Evolutionary conservation across 257 asterid genomes (phyloP).

Genomic region (Gynochthodes officinalis): DNA sequence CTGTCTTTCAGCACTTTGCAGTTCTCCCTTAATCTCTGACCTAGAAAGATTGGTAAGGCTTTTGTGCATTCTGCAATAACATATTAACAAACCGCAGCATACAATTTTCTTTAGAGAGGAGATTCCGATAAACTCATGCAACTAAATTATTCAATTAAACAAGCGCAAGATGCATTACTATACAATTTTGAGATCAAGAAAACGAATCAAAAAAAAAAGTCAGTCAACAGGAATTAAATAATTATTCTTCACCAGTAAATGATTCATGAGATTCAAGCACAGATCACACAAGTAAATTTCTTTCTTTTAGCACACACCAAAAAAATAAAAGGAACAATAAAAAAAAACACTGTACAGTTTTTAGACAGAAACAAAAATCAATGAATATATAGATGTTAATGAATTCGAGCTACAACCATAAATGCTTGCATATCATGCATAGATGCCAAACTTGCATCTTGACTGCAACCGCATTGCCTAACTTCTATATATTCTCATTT

Average conservation of each 20-base stretch:
- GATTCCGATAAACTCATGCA: background rate
- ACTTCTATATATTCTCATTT: background rate
- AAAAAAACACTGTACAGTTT: background rate
- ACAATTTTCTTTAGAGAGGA: background rate
- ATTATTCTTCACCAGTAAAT: background rate
- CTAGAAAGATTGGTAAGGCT: slow-evolving; percentile 71
- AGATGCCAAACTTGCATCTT: background rate
- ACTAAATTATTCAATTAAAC: background rate
- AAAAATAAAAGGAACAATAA: too few relatives aligned
- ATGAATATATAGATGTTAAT: background rate
- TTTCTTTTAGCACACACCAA: too few relatives aligned
- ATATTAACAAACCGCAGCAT: slow-evolving; percentile 30
- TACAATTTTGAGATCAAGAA: background rate
- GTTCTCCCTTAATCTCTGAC: slow-evolving; percentile 68
- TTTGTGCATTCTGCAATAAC: slow-evolving; percentile 47
- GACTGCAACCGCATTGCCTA: background rate
- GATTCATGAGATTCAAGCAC: background rate
- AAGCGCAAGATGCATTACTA: background rate
- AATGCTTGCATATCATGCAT: background rate
- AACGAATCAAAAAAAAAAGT: too few relatives aligned
- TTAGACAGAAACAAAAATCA: background rate
- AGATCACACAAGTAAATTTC: background rate
- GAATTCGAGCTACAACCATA: background rate
- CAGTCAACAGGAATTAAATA: background rate
- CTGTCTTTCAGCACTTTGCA: slow-evolving; percentile 71